These are phyloP conservation scores for Brassica incana DNA, from an alignment of 345 rosid genomes.

Conservation along the genomic window DNA sequence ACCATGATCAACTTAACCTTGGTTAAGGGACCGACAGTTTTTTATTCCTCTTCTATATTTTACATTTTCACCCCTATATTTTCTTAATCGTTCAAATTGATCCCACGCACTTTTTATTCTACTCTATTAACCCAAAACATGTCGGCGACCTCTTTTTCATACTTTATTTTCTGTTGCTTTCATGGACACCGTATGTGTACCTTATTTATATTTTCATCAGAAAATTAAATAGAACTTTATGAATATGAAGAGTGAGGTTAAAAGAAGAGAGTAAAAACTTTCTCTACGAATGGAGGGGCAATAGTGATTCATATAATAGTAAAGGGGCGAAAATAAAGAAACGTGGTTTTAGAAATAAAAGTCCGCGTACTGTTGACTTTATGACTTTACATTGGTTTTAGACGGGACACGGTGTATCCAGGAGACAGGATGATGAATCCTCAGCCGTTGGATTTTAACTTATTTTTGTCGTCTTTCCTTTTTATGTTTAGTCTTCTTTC, in stretches of 20 bases:
- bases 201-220: not conserved
- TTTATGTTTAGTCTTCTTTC: slow-evolving; percentile 15
- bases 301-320: not conserved
- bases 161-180: not conserved
- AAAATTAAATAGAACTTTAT: not conserved
- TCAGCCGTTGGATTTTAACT: slow-evolving; percentile 35
- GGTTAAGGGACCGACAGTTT: slow-evolving; percentile 66
- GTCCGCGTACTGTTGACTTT: slow-evolving; percentile 34
- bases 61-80: slow-evolving; percentile 32
- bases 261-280: not conserved
- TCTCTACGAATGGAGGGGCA: not conserved
- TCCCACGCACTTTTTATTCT: not conserved
- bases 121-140: not conserved
- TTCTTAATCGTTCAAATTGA: not conserved
- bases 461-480: slow-evolving; percentile 25
- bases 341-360: not conserved
- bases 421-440: slow-evolving; percentile 1
- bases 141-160: slow-evolving; percentile 20
- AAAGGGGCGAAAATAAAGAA: slow-evolving; percentile 28
- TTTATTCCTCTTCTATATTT: slow-evolving; percentile 4
- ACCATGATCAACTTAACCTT: slow-evolving; percentile 56
- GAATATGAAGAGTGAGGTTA: not conserved
- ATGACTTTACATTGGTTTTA: slow-evolving; percentile 11
- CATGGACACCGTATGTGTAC: not conserved
- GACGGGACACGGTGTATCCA: slow-evolving; percentile 14